Base-by-base conservation (phyloP, 441 rosid genomes). In the Erodium trifolium region DNA sequence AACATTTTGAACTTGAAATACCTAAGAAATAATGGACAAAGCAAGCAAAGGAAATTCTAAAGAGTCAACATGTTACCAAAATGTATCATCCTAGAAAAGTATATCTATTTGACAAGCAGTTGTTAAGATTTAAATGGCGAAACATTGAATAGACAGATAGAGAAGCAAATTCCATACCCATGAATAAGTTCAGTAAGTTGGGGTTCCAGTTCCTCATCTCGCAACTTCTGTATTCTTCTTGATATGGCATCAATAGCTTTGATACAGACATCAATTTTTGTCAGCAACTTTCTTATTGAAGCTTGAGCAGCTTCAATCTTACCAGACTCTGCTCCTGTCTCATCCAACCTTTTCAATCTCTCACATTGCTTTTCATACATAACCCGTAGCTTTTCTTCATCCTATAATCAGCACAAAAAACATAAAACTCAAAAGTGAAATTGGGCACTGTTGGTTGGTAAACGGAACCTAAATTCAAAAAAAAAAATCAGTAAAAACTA, bases 181-280 rank as follows among this genome's bases (percentile, higher is more conserved):
- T 81, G 77, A 79, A 92, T 83, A 62, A 92, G 76, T 79, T 85
- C 82, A 31, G 84, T 77, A 70, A 92, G 85, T 65, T 83, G 94
- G 65, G 98, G 98, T 79, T 75, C 88, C 82, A 92, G 71, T 75
- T 92, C 94, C 78, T 92, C 91, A 62, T 92, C 98, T 81, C 98
- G 85, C 76, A 92, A 73, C 77, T 78, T 80, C 79, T 92, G 91
- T 77, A 92, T 92, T 82, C 89, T 80, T 67, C 74, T 82, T 63
- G 98, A 89, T 74, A 92, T 88, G 11, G 83, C 78, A 79, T 87
- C 87, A 74, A 89, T 82, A 43, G 92, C 82, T 80, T 82, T 79
- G 69, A 92, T 77, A 71, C 84, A 81, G 68, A 92, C 83, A 75
- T 87, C 77, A 47, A 92, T 86, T 78, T 85, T 92, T 43, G 90